A percentile compares a stretch with the other conserved stretches of the same genome.
These are phyloP conservation scores for Claviceps humidiphila DNA, from an alignment of 2,329 filamentous ascomycete genomes.

Conservation along the genomic window DNA sequence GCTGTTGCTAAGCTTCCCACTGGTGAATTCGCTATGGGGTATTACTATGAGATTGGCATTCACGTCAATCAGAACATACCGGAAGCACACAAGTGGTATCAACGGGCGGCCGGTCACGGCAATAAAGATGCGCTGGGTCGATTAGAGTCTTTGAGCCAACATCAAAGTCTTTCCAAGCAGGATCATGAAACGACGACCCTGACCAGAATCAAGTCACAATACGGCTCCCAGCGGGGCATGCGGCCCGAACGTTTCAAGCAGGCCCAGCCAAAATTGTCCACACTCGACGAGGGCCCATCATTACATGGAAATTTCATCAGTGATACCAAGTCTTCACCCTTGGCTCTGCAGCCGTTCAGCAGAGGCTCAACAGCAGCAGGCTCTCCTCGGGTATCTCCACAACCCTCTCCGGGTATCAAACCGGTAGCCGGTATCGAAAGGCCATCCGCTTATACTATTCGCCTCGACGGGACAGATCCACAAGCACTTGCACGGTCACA, in stretches of 20 bases:
- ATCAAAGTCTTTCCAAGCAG: slow-evolving; percentile 72
- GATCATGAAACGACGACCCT: slow-evolving; percentile 91
- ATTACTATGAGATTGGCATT: slow-evolving; percentile 95
- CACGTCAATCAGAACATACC: slow-evolving; percentile 71
- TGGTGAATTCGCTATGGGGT: slow-evolving; percentile 91
- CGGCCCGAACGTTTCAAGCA: slow-evolving; percentile 47
- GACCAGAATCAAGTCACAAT: slow-evolving; percentile 70
- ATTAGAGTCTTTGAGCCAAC: slow-evolving; percentile 71
- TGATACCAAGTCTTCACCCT: slow-evolving; percentile 10
- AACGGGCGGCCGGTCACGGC: slow-evolving; percentile 74
- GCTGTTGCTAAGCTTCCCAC: slow-evolving; percentile 71
- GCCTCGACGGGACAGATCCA: slow-evolving; percentile 23
- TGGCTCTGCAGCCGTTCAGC: slow-evolving; percentile 1
- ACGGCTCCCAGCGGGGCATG: slow-evolving; percentile 53
- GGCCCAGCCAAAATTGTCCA: slow-evolving; percentile 31
- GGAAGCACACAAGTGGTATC: slow-evolving; percentile 81
- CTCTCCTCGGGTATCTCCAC: slow-evolving; percentile 25
- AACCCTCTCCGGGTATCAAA: slow-evolving; percentile 27
- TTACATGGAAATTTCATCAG: slow-evolving; percentile 13
- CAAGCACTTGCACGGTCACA: slow-evolving; percentile 28
- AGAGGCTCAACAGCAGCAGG: slow-evolving; percentile 9
- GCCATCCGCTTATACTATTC: slow-evolving; percentile 38
- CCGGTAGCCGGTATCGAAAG: slow-evolving; percentile 24
- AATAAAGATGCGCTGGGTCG: slow-evolving; percentile 78
- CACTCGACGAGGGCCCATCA: slow-evolving; percentile 30